Conservation (phyloP, 257 asterid species). For the Henckelia pumila region DNA sequence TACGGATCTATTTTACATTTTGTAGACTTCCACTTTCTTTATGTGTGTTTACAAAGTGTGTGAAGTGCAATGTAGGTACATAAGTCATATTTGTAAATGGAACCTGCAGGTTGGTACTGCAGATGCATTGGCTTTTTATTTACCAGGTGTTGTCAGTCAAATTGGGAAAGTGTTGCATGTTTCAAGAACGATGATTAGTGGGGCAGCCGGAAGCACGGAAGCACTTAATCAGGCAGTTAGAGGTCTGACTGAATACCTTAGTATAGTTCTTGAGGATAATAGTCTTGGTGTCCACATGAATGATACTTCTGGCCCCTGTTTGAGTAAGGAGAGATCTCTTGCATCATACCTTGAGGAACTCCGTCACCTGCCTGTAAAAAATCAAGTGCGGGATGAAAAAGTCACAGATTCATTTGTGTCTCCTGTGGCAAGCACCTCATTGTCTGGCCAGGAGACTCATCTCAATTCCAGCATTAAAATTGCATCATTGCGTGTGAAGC, state of each 20-base stretch:
- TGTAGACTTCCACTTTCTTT: constrained; percentile 3
- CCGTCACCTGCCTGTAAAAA: constrained; percentile 60
- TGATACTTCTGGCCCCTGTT: constrained; percentile 26
- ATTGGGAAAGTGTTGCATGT: constrained; percentile 78
- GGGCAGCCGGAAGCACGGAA: constrained; percentile 86
- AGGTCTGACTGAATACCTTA: constrained; percentile 70
- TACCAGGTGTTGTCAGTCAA: constrained; percentile 94
- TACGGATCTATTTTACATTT: too few species aligned
- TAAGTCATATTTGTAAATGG: constrained; percentile 18
- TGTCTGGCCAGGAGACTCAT: constrained; percentile 29
- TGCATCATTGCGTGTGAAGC: constrained; percentile 62
- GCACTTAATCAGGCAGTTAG: constrained; percentile 76
- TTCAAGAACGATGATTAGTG: constrained; percentile 82
- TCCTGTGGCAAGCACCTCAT: constrained; percentile 26
- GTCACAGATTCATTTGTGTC: constrained; percentile 32
- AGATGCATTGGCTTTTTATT: constrained; percentile 90
- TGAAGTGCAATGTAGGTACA: not conserved
- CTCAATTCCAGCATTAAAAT: constrained; percentile 29
- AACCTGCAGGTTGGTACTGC: constrained; percentile 84
- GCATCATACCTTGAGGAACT: constrained; percentile 65
- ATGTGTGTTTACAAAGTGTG: not conserved
- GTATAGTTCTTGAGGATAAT: constrained; percentile 63
- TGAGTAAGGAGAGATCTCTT: constrained; percentile 50
- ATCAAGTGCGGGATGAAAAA: constrained; percentile 28
- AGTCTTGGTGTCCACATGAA: constrained; percentile 28